Evolutionary conservation across 257 asterid species (phyloP).

Genomic region (Nicotiana attenuata): DNA sequence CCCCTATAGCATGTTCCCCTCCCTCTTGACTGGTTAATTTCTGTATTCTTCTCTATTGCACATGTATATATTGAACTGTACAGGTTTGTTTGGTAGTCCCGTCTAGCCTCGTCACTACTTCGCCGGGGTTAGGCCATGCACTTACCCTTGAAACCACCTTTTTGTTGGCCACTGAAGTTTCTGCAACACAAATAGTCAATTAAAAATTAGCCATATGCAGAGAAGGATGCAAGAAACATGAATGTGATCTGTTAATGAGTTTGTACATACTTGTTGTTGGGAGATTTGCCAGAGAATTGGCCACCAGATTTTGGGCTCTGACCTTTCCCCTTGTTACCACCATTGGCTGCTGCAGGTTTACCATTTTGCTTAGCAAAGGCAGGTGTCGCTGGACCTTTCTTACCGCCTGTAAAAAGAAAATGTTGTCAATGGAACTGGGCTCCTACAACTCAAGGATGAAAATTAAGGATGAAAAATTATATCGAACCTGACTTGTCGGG

Average conservation of each 20-base stretch:
- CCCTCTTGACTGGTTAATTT: no score
- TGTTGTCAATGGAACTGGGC: not conserved
- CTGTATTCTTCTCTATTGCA: no score
- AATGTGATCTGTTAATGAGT: not conserved
- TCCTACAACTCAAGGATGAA: no score
- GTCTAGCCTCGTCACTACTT: no score
- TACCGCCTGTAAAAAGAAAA: not conserved
- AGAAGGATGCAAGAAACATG: not conserved
- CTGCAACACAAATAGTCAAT: not conserved
- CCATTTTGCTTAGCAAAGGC: not conserved
- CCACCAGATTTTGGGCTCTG: conserved; percentile 29
- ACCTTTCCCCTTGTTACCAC: not conserved
- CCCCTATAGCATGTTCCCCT: no score
- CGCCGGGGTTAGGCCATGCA: no score
- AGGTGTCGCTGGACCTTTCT: conserved; percentile 9
- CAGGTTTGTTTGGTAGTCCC: no score
- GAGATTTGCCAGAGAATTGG: conserved; percentile 13
- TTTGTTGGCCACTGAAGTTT: not conserved
- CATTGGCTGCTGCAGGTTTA: not conserved
- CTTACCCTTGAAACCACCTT: not conserved
- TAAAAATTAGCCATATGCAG: not conserved
- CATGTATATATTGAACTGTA: no score
- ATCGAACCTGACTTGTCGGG: conserved; percentile 44
- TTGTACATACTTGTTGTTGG: not conserved
- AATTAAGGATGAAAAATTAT: not conserved